Percentiles rank a stretch among this genome's conserved stretches.
These are phyloP conservation scores for Gentiana dahurica DNA, from an alignment of 257 asterid species.

Conservation along the genomic window DNA sequence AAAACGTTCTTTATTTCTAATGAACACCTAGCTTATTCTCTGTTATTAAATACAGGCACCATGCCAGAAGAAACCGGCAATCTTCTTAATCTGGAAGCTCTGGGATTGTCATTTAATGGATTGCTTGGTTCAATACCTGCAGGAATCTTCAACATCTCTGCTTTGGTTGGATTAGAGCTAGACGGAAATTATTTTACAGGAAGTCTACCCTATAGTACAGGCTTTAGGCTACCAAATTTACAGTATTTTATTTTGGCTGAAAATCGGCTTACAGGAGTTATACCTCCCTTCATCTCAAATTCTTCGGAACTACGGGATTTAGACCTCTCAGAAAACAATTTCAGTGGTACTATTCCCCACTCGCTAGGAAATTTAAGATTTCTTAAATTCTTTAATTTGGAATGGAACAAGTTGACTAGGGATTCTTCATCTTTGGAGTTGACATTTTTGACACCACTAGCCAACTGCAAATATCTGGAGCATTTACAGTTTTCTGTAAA, in stretches of 20 bases:
- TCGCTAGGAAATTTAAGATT: conserved; percentile 12
- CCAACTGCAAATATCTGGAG: conserved; percentile 2
- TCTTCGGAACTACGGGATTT: conserved; percentile 8
- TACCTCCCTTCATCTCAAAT: conserved; percentile 22
- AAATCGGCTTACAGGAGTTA: conserved; percentile 13
- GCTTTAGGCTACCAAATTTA: conserved; percentile 12
- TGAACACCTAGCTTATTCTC: neutral
- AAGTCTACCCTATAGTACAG: conserved; percentile 12
- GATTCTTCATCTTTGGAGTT: neutral
- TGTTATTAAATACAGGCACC: conserved; percentile 18
- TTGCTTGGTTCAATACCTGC: too few relatives aligned
- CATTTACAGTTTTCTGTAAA: neutral
- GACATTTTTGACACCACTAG: neutral
- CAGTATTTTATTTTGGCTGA: neutral
- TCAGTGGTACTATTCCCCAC: conserved; percentile 16
- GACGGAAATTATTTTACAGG: conserved; percentile 16
- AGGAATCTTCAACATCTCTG: conserved; percentile 12
- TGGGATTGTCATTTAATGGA: conserved; percentile 4
- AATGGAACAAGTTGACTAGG: neutral
- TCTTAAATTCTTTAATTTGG: neutral
- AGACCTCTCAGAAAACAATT: conserved; percentile 5
- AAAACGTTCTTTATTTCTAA: neutral
- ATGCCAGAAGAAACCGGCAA: conserved; percentile 5
- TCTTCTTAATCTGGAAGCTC: conserved; percentile 9
- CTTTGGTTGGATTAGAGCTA: neutral